A percentile compares a stretch with the other conserved stretches of the same genome.
Evolutionary conservation across 1,284 basidiomycete genomes (phyloP).

Genomic region (Ganoderma resinaceum): DNA sequence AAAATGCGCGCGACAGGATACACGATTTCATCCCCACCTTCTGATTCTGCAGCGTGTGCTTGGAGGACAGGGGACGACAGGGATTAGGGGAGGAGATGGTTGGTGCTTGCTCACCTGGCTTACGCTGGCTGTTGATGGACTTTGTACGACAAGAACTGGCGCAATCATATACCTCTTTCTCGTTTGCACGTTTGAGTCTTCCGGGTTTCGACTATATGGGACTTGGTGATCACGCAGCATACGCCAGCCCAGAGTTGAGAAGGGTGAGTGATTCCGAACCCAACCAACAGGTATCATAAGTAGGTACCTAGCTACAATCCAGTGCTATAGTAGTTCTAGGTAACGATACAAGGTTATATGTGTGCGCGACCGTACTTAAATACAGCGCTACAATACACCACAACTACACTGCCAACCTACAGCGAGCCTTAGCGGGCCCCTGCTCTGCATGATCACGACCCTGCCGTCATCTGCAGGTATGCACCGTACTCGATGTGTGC

Average conservation of each 20-base stretch:
- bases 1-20: constrained; percentile 93
- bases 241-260: neutral
- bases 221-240: neutral
- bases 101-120: neutral
- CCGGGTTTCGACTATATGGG: neutral
- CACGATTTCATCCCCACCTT: constrained; percentile 93
- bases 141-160: constrained; percentile 29
- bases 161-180: constrained; percentile 29
- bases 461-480: neutral
- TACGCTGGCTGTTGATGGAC: constrained; percentile 8
- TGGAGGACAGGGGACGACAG: neutral
- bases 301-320: neutral
- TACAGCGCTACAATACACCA: neutral
- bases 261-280: neutral
- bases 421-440: neutral
- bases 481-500: neutral
- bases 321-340: neutral
- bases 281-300: neutral
- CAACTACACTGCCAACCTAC: neutral
- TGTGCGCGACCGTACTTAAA: neutral
- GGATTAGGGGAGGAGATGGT: neutral
- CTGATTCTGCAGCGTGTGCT: constrained; percentile 58
- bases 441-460: neutral
- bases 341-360: neutral
- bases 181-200: no score